Percentiles rank a stretch among this genome's conserved stretches.
Conservation (phyloP, 2,329 filamentous ascomycete species). For the Ophiocordyceps robertsii region DNA sequence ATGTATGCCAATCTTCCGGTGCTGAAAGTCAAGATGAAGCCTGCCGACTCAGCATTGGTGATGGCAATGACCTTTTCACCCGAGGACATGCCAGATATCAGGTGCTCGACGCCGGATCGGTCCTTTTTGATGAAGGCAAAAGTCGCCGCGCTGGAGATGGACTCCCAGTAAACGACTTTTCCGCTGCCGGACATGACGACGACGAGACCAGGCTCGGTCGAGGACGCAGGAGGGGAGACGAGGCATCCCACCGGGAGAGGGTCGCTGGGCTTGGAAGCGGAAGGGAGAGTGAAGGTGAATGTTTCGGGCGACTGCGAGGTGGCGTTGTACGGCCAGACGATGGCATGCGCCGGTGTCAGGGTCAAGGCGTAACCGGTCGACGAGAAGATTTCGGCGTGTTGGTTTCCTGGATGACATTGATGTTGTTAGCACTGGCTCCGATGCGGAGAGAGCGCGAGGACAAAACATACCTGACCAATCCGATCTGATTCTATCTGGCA, state of each 20-base stretch:
- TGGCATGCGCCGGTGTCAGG: slow-evolving; percentile 67
- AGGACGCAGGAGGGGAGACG: slow-evolving; percentile 63
- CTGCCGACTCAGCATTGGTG: slow-evolving; percentile 70
- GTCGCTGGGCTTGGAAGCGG: slow-evolving; percentile 53
- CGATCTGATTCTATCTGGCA: slow-evolving; percentile 63
- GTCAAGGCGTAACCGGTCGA: slow-evolving; percentile 63
- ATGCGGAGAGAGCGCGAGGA: neutral
- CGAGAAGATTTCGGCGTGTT: slow-evolving; percentile 53
- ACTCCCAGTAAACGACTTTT: slow-evolving; percentile 90
- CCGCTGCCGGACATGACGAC: slow-evolving; percentile 74
- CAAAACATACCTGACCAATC: slow-evolving; percentile 46
- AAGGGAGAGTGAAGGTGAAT: slow-evolving; percentile 67
- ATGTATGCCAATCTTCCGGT: slow-evolving; percentile 79
- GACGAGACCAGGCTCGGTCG: slow-evolving; percentile 74
- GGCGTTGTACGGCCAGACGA: slow-evolving; percentile 82
- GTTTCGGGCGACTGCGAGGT: slow-evolving; percentile 58
- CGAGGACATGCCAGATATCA: slow-evolving; percentile 59
- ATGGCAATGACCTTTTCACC: slow-evolving; percentile 69
- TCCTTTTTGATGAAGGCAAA: slow-evolving; percentile 74
- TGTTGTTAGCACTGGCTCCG: neutral
- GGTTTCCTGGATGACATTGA: slow-evolving; percentile 34
- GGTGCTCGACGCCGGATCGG: slow-evolving; percentile 64
- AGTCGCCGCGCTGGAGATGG: slow-evolving; percentile 76
- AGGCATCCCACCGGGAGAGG: slow-evolving; percentile 72
- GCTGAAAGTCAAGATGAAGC: slow-evolving; percentile 75